Conservation (phyloP, 352 stramenopile genomes). For the Pythium diclinum region DNA sequence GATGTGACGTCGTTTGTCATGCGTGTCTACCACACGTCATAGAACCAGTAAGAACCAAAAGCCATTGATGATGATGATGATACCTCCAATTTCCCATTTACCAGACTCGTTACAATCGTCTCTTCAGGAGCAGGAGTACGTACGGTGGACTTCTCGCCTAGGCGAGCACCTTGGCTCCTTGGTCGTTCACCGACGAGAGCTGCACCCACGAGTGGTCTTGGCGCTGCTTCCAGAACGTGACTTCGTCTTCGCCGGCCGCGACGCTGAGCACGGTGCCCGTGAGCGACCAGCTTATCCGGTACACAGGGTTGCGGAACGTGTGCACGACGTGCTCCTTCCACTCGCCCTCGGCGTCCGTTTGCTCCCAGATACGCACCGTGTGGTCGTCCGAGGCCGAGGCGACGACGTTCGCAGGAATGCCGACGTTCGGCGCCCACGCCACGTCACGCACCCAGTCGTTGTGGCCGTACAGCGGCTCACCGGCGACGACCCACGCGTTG, state of each 20-base stretch:
- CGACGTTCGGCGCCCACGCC: constrained; percentile 78
- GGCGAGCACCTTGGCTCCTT: constrained; percentile 40
- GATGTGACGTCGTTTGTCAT: constrained; percentile 90
- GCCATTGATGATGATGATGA: not conserved
- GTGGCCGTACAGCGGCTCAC: constrained; percentile 56
- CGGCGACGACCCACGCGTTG: constrained; percentile 42
- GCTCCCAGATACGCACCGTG: constrained; percentile 78
- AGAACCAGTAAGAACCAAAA: constrained; percentile 2
- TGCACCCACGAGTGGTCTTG: constrained; percentile 62
- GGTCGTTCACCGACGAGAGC: constrained; percentile 71
- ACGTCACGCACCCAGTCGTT: constrained; percentile 85
- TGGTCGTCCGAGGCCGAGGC: constrained; percentile 81
- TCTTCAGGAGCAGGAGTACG: not conserved
- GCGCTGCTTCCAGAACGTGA: constrained; percentile 81
- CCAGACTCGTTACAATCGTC: not conserved
- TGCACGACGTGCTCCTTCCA: constrained; percentile 67
- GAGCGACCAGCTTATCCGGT: constrained; percentile 83
- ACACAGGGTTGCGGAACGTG: constrained; percentile 68
- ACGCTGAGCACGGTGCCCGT: constrained; percentile 65
- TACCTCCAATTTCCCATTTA: constrained; percentile 3
- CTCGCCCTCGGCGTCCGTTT: constrained; percentile 55
- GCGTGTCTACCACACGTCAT: constrained; percentile 56
- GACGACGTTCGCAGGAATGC: constrained; percentile 78
- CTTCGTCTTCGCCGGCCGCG: constrained; percentile 61
- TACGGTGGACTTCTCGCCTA: constrained; percentile 17